phyloP scores from a whole-genome alignment of 164 flowering plant genomes.

The Umbellularia californica region DNA sequence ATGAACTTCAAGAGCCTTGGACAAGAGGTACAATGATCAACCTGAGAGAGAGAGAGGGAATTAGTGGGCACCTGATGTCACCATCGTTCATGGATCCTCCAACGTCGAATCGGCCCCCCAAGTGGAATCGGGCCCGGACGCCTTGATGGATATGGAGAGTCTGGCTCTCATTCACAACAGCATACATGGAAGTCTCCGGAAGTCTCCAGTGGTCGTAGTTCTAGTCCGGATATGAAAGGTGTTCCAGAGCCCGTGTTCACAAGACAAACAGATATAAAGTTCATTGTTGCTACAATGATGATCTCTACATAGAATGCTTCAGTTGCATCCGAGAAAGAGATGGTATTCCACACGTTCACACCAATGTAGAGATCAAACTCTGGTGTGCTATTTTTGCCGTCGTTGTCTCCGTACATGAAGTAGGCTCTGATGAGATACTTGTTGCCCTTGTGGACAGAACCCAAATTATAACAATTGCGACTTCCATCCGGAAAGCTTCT shows the following conservation, averaged over 20 bases:
- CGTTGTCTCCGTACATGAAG: conserved; percentile 15
- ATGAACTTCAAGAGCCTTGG: too few relatives aligned
- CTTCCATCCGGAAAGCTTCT: conserved; percentile 7
- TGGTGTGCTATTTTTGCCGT: conserved; percentile 21
- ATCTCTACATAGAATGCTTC: conserved; percentile 19
- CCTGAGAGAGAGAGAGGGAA: too few relatives aligned
- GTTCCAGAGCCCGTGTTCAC: too few relatives aligned
- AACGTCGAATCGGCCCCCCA: conserved; percentile 12
- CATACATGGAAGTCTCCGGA: conserved; percentile 13
- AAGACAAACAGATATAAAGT: conserved; percentile 18
- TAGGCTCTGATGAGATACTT: too few relatives aligned
- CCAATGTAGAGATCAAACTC: conserved; percentile 10
- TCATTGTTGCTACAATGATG: conserved; percentile 10
- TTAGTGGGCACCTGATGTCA: too few relatives aligned
- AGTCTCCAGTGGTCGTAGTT: conserved; percentile 24
- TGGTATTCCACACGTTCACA: conserved; percentile 28
- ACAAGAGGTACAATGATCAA: too few relatives aligned
- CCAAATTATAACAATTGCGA: neutral
- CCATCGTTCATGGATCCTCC: too few relatives aligned
- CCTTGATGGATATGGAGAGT: too few relatives aligned
- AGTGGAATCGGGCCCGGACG: too few relatives aligned
- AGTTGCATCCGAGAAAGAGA: conserved; percentile 7
- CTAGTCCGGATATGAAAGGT: conserved; percentile 29
- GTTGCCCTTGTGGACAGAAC: too few relatives aligned
- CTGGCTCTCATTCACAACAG: neutral